Conservation (phyloP, 805 yeast genomes). For the Saccharomycopsis amapae region DNA sequence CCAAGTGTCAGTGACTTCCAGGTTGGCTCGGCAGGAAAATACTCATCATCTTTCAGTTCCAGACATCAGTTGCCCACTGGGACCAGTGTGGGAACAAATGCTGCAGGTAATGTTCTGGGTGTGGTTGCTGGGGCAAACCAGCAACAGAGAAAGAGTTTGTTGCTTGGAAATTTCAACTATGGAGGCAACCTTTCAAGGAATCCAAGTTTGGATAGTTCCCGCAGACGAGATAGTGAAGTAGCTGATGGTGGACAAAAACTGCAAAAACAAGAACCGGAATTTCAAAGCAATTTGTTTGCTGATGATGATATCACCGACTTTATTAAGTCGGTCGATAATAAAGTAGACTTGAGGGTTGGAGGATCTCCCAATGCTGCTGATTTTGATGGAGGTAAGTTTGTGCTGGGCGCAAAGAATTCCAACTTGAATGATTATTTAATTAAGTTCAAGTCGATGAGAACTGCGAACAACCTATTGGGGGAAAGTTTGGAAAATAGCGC, state of each 20-base stretch:
- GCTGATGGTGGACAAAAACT: no score
- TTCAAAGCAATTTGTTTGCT: conserved; percentile 38
- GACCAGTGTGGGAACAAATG: no score
- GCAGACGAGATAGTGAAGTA: conserved; percentile 9
- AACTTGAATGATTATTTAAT: conserved; percentile 41
- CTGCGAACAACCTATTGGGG: conserved; percentile 46
- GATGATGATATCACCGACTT: conserved; percentile 64
- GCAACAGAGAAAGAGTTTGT: conserved; percentile 21
- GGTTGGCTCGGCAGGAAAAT: conserved; percentile 40
- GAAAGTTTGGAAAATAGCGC: conserved; percentile 35
- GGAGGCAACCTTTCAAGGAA: conserved; percentile 17
- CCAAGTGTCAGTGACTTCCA: no score
- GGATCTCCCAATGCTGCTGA: no score
- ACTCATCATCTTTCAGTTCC: conserved; percentile 69
- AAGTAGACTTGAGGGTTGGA: conserved; percentile 31
- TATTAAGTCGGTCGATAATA: conserved; percentile 62
- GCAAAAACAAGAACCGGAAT: no score
- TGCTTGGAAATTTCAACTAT: conserved; percentile 30
- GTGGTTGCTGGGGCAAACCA: no score
- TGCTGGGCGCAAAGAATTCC: no score
- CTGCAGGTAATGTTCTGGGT: no score
- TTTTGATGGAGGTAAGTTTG: no score
- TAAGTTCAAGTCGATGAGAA: conserved; percentile 44
- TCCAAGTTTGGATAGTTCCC: conserved; percentile 14
- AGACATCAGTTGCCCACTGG: conserved; percentile 38